Evolutionary conservation across 257 asterid species (phyloP).

Genomic region (Solanum piurae): DNA sequence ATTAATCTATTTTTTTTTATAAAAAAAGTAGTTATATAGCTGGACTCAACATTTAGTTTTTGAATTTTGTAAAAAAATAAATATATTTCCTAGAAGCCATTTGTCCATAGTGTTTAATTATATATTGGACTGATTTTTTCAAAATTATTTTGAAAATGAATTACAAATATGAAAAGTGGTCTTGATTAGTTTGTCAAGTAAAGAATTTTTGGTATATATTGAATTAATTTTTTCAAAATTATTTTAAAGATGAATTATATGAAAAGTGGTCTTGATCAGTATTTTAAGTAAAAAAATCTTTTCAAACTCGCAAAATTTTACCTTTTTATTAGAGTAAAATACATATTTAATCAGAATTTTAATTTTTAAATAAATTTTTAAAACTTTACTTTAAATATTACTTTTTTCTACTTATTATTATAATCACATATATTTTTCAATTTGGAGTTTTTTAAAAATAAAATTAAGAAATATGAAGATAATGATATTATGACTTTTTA

Average conservation of each 20-base stretch:
- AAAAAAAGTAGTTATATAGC: neutral
- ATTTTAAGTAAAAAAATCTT: neutral
- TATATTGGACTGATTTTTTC: neutral
- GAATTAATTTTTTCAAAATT: neutral
- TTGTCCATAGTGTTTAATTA: neutral
- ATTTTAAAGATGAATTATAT: neutral
- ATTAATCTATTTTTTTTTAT: neutral
- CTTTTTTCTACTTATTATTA: neutral
- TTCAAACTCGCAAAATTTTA: neutral
- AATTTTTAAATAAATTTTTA: neutral
- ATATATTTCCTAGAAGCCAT: neutral
- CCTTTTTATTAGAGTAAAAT: neutral
- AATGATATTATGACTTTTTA: slow-evolving; percentile 26
- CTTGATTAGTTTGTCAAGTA: neutral
- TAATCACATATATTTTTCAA: neutral
- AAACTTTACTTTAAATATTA: neutral
- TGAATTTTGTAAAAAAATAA: neutral
- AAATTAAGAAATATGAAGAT: slow-evolving; percentile 2
- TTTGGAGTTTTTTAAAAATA: neutral
- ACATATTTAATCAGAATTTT: neutral
- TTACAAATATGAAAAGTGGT: neutral
- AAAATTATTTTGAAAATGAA: neutral
- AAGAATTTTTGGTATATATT: neutral
- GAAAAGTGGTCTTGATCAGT: neutral
- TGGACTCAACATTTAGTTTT: neutral